Percentiles rank a stretch among this genome's conserved stretches.
Evolutionary conservation across 345 rosid species (phyloP).

Genomic region (Citrus hindsii): DNA sequence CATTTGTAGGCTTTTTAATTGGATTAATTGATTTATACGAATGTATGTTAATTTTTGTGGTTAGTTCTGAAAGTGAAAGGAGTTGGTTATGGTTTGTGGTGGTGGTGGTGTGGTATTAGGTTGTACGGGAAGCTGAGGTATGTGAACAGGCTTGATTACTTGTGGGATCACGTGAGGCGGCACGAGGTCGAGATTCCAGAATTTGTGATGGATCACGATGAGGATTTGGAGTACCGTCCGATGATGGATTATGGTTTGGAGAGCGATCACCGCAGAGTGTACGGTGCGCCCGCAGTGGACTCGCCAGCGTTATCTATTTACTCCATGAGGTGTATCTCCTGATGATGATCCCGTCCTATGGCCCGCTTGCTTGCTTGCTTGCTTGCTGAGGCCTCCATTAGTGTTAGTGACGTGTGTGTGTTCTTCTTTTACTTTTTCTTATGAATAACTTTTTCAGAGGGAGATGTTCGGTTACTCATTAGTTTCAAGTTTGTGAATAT

Average conservation of each 20-base stretch:
- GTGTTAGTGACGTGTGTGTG: not conserved
- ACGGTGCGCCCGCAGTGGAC: conserved; percentile 43
- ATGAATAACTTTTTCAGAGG: not conserved
- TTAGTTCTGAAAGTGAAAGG: not conserved
- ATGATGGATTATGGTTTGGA: conserved; percentile 78
- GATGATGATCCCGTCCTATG: conserved; percentile 1
- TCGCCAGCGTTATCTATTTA: conserved; percentile 42
- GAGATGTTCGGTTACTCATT: no score
- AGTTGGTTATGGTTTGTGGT: conserved; percentile 2
- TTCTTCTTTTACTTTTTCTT: not conserved
- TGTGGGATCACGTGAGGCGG: conserved; percentile 79
- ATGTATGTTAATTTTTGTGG: not conserved
- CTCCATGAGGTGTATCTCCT: conserved; percentile 68
- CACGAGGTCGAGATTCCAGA: conserved; percentile 70
- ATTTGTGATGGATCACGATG: conserved; percentile 71
- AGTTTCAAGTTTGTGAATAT: no score
- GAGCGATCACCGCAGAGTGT: conserved; percentile 61
- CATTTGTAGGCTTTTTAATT: no score
- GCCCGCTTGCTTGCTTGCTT: no score
- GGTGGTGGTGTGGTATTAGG: conserved; percentile 28
- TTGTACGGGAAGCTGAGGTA: conserved; percentile 66
- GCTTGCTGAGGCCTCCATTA: not conserved
- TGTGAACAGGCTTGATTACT: conserved; percentile 59
- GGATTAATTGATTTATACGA: not conserved
- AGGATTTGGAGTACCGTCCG: conserved; percentile 69